These are phyloP conservation scores for Lagerstroemia speciosa DNA, from an alignment of 345 rosid species.

Conservation along the genomic window DNA sequence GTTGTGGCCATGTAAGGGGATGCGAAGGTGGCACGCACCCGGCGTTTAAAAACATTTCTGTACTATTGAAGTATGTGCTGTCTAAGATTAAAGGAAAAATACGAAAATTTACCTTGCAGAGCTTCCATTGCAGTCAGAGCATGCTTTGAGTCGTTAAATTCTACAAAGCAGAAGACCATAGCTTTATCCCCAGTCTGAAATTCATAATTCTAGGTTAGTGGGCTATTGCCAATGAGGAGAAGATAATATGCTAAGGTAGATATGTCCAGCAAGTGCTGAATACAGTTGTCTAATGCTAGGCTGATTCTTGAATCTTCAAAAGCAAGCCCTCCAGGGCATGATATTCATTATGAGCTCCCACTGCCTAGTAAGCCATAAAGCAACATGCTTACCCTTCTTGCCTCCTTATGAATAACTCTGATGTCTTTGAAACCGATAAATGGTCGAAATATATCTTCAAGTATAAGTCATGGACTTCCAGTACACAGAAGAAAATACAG, in stretches of 20 bases:
- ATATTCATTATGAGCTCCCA: not conserved
- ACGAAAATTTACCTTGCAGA: constrained; percentile 38
- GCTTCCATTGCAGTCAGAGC: constrained; percentile 49
- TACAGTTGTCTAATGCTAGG: not conserved
- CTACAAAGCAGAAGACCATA: constrained; percentile 51
- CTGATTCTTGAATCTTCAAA: not conserved
- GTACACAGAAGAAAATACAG: not conserved
- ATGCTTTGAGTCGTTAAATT: constrained; percentile 38
- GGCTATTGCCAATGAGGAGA: not conserved
- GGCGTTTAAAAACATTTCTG: not conserved
- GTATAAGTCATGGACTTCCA: constrained; percentile 20
- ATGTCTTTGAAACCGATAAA: constrained; percentile 52
- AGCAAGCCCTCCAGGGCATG: not conserved
- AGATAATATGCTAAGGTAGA: not conserved
- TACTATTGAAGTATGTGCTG: not conserved
- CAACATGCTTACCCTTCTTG: constrained; percentile 34
- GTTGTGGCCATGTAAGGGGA: too few species aligned
- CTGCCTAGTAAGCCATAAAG: not conserved
- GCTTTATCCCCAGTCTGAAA: constrained; percentile 43
- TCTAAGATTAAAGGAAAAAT: not conserved
- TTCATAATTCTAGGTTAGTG: not conserved
- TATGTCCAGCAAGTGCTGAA: not conserved
- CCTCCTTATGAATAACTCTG: constrained; percentile 51
- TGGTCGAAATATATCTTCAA: constrained; percentile 50
- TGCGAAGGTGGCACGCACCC: too few species aligned